Conservation (phyloP, 331 rosid genomes). For the Rhamnella rubrinervis region DNA sequence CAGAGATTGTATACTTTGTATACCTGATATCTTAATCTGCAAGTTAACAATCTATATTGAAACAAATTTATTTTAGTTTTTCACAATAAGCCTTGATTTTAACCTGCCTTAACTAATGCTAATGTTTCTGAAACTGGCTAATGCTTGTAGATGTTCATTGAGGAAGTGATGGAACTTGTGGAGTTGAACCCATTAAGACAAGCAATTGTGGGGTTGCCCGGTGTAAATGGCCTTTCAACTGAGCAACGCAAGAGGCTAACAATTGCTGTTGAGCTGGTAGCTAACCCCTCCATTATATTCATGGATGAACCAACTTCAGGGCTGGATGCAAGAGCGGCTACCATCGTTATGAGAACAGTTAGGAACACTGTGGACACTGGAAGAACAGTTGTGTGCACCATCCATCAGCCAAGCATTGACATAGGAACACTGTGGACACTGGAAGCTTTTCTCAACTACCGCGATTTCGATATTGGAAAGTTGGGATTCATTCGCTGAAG, state of each 20-base stretch:
- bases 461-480: conserved; percentile 25
- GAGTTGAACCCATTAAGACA: conserved; percentile 48
- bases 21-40: too few species aligned
- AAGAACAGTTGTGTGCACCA: conserved; percentile 36
- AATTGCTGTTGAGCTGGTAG: conserved; percentile 35
- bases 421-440: too few species aligned
- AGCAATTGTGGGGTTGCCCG: conserved; percentile 60
- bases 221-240: conserved; percentile 57
- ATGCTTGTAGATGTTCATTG: conserved; percentile 54
- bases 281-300: conserved; percentile 35
- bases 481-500: background rate
- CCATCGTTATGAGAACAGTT: conserved; percentile 64
- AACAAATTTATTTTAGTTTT: background rate
- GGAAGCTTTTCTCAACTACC: conserved; percentile 21
- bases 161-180: conserved; percentile 68
- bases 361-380: conserved; percentile 52
- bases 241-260: conserved; percentile 60
- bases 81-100: background rate
- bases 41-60: too few species aligned
- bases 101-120: too few species aligned
- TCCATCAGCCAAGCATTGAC: conserved; percentile 34
- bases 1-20: too few species aligned
- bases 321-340: conserved; percentile 67
- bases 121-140: background rate
- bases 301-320: conserved; percentile 80